phyloP scores from a whole-genome alignment of 129 eudicot species.

The Silybum marianum region DNA sequence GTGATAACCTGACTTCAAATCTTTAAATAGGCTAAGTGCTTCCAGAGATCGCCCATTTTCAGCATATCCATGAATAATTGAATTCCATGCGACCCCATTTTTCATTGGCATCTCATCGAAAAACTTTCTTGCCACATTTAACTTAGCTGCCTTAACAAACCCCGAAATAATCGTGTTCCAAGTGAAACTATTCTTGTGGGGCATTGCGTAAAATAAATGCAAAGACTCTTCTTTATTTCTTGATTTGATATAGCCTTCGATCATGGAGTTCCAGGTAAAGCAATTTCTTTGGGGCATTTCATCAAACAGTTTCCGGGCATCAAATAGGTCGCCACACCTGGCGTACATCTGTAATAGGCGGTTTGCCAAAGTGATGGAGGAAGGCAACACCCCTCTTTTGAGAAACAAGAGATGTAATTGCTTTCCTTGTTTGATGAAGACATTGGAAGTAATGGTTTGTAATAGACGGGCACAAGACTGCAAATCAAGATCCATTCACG shows the following conservation, averaged over 20 bases:
- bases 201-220: slow-evolving; percentile 56
- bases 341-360: slow-evolving; percentile 75
- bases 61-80: slow-evolving; percentile 77
- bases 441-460: slow-evolving; percentile 56
- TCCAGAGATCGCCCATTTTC: slow-evolving; percentile 41
- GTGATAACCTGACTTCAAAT: slow-evolving; percentile 32
- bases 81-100: slow-evolving; percentile 65
- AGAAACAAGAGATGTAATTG: slow-evolving; percentile 79
- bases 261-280: slow-evolving; percentile 84
- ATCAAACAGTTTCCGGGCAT: slow-evolving; percentile 70
- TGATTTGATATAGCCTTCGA: slow-evolving; percentile 66
- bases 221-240: slow-evolving; percentile 40
- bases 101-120: slow-evolving; percentile 69
- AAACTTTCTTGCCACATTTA: slow-evolving; percentile 47
- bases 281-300: slow-evolving; percentile 72
- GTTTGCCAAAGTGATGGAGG: slow-evolving; percentile 52
- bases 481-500: slow-evolving; percentile 49
- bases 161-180: slow-evolving; percentile 73
- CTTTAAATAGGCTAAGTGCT: slow-evolving; percentile 63
- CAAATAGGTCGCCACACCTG: slow-evolving; percentile 39
- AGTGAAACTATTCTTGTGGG: slow-evolving; percentile 61
- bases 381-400: slow-evolving; percentile 67
- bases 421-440: slow-evolving; percentile 47
- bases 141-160: slow-evolving; percentile 47
- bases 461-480: slow-evolving; percentile 57